Evolutionary conservation across 1,139 yeast genomes (phyloP), one percentile per base, ranked within the genome.

Genomic region (Oligophagozyma castellii): DNA sequence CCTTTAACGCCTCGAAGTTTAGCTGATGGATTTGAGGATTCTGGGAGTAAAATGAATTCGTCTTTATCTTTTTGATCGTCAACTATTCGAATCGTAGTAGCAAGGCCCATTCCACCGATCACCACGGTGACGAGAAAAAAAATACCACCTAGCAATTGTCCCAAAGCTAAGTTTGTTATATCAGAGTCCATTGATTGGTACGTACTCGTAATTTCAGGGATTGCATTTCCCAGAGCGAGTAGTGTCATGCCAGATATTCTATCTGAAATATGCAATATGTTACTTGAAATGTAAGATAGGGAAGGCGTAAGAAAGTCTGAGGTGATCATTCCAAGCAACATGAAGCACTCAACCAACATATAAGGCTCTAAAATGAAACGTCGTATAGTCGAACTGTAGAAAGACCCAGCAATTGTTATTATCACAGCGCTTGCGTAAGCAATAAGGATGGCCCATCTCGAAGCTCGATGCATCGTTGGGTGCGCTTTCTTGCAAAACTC

Each of bases 171-270:
- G 3, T 83, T 66, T 1, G 78, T 73, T 4, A 79, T 69, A 12
- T 70, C 75, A 3, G 70, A 55, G 23, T 63, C 62, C 70, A 84
- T 69, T 4, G 95, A 94, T 24, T 75, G 74, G 49, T 72, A 81
- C 0, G 95, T 83, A 29, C 92, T 70, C 27, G 84, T 66, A 3
- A 89, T 73, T 53, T 89, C 98, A 0, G 96, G 95, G 0, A 93
- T 67, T 6, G 95, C 89, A 52, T 89, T 89, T 1, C 96, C 96
- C 37, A 86, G 62, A 0, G 98, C 94, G 33, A 89, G 59, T 26
- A 86, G 59, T 0, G 95, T 86, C 42, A 86, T 67, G 0, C 96
- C 96, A 3, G 94, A 79, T 22, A 86, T 58, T 33, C 80, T 72
- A 38, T 83, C 92, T 8, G 89, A 71, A 28, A 86, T 54, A 8